Evolutionary conservation across 495 filamentous ascomycete genomes (phyloP).

Genomic region (Aspergillus sparsus): DNA sequence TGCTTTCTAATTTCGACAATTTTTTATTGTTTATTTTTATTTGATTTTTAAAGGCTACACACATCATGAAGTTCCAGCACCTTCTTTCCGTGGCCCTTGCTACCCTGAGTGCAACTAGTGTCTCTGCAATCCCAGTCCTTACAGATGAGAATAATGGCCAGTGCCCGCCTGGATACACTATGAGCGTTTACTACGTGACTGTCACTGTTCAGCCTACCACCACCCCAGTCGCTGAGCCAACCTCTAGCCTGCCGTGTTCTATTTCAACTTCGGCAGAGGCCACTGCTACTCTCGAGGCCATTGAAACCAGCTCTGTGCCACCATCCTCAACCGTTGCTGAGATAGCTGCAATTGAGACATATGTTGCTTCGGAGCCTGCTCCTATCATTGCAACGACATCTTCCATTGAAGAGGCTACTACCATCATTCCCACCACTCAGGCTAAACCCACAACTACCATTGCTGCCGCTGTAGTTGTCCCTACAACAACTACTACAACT

Average conservation of each 20-base stretch:
- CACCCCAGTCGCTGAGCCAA: constrained; percentile 10
- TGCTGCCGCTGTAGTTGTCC: neutral
- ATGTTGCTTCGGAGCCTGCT: constrained; percentile 2
- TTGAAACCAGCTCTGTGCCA: neutral
- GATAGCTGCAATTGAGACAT: constrained; percentile 5
- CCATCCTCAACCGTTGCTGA: neutral
- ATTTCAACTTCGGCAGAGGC: constrained; percentile 10
- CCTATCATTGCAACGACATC: neutral
- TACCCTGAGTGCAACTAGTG: constrained; percentile 34
- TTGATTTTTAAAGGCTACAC: neutral
- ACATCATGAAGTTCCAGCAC: constrained; percentile 38
- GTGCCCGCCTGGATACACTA: constrained; percentile 36
- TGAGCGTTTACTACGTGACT: constrained; percentile 28
- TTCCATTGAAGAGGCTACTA: neutral
- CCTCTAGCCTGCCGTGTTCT: neutral
- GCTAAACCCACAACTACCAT: constrained; percentile 4
- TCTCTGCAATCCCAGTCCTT: constrained; percentile 31
- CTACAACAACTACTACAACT: constrained; percentile 14
- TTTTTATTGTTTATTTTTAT: constrained; percentile 8
- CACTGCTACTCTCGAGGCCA: neutral
- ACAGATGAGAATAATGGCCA: constrained; percentile 23
- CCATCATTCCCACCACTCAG: constrained; percentile 12
- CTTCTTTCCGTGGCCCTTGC: constrained; percentile 32
- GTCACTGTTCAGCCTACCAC: constrained; percentile 20
- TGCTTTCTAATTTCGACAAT: constrained; percentile 10